Base-by-base conservation (phyloP, 164 flowering plant species). In the Stephania japonica region DNA sequence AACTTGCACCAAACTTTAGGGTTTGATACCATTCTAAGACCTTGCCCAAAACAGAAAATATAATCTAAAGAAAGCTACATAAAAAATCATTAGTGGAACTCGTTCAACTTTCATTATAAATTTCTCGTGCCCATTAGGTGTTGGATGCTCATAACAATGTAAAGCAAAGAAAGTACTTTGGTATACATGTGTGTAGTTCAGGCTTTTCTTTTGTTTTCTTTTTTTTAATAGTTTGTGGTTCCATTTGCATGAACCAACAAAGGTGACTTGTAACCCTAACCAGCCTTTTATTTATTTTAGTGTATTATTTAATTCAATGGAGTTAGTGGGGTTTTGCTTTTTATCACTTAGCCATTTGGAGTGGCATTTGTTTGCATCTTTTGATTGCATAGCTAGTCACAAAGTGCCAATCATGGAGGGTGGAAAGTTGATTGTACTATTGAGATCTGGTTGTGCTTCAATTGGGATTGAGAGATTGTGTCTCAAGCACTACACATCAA, bases 91-190 rank as follows among this genome's bases (percentile, higher is more conserved):
- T 59, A 70, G 77, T 67, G 75, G 75, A 38, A 44, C 50, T 56
- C 12, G 43, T 49, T 7, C 6, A 13, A 66, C 70, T 64, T 75
- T 63, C 14, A 23, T 24, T 21, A 32, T 32, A 32, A 32, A 32
- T 32, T 32, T 63, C 14, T 63, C 66, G 7, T 61, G 24, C 53
- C 72, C 44, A 63, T 50, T 12, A 27, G 69, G 62, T 47, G 65
- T 32, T 71, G 59, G 73, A 81, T 76, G 76, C 77, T 72, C 78
- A 61, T 49, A 47, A 47, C 12, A 11, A 47, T 11, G 12, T 47
- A 9, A 47, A 47, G 53, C 53, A 47, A 47, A 32, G 16, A 47
- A 47, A 47, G 53, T 47, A 70, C 67, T 71, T 71, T 56, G 64
- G 38, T 32, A 32, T 32, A 27, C 32, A 32, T 32, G 38, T 0